Conservation (phyloP, 768 basidiomycete species). For the Trametes meyenii region DNA sequence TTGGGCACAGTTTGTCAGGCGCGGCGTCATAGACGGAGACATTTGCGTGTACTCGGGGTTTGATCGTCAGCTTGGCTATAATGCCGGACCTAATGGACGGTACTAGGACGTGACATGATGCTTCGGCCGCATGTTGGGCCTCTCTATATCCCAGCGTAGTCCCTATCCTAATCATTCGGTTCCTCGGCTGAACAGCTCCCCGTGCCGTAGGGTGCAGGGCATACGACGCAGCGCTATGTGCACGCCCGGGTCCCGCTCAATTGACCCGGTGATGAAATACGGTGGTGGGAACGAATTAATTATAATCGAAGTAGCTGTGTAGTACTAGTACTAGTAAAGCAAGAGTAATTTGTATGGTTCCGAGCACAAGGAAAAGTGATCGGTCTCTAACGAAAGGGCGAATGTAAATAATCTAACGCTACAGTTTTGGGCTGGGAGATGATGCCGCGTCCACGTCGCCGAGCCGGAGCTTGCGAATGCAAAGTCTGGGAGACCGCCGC, state of each 20-base stretch:
- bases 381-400: constrained; percentile 1
- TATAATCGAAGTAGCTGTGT: constrained; percentile 2
- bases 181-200: no score
- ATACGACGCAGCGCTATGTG: not conserved
- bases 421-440: constrained; percentile 16
- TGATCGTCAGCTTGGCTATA: no score
- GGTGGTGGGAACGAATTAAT: not conserved
- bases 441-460: not conserved
- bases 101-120: no score
- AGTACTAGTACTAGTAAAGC: not conserved
- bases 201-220: no score
- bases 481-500: constrained; percentile 6
- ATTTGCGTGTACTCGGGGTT: no score
- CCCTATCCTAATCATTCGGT: no score
- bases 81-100: no score
- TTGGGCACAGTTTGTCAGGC: no score
- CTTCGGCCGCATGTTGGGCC: no score
- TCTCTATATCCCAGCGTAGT: no score
- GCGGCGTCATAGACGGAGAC: no score
- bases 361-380: not conserved
- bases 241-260: not conserved
- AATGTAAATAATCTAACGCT: constrained; percentile 26
- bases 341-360: constrained; percentile 8
- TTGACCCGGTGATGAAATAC: not conserved
- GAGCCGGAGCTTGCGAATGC: not conserved